Conservation (phyloP, 306 rosid species). For the Cicer yamashitae region DNA sequence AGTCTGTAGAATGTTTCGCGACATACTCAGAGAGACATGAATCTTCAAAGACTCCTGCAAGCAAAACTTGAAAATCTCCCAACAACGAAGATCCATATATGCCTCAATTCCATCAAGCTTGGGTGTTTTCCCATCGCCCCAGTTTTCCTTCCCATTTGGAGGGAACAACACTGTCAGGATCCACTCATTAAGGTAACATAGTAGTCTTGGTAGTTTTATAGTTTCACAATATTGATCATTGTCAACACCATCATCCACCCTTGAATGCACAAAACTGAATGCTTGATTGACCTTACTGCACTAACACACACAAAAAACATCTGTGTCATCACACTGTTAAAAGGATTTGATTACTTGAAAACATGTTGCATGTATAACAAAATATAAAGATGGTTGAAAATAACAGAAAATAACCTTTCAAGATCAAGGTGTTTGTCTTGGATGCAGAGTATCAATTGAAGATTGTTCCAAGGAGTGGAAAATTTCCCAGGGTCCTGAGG, state of each 20-base stretch:
- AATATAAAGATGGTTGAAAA: not conserved
- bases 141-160: conserved; percentile 59
- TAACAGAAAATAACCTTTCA: conserved; percentile 57
- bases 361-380: not conserved
- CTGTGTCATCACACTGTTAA: not conserved
- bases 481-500: conserved; percentile 25
- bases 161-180: conserved; percentile 74
- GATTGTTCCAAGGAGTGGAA: conserved; percentile 68
- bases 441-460: conserved; percentile 65
- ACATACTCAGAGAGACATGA: conserved; percentile 59
- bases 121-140: conserved; percentile 49
- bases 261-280: conserved; percentile 62
- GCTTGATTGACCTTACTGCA: conserved; percentile 84
- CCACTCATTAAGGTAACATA: conserved; percentile 74
- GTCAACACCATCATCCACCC: conserved; percentile 44
- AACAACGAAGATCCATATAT: conserved; percentile 75
- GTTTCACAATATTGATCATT: conserved; percentile 56
- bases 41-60: conserved; percentile 70
- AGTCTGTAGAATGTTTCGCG: conserved; percentile 68
- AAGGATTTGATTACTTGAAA: conserved; percentile 23
- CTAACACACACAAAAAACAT: conserved; percentile 30
- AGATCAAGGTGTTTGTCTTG: conserved; percentile 63
- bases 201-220: conserved; percentile 61
- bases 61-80: conserved; percentile 85
- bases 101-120: conserved; percentile 50